Evolutionary conservation across 2,329 filamentous ascomycete genomes (phyloP), one percentile per base, ranked within the genome.

Genomic region (Amphichorda felina): DNA sequence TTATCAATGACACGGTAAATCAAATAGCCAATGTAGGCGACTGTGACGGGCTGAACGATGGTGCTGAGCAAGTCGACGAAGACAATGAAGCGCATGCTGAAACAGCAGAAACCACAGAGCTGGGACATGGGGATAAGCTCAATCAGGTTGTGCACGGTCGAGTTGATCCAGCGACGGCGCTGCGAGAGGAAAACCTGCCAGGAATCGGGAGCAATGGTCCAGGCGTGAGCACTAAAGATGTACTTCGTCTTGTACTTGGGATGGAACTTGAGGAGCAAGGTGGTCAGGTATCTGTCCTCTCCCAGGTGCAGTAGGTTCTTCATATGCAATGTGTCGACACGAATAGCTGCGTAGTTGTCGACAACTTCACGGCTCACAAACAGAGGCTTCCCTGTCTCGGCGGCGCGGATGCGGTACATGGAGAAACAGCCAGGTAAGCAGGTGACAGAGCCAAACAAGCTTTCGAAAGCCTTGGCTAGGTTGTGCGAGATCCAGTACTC

Each of bases 401-500:
- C 84, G 21, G 91, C 86, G 43, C 91, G 85, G 51, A 98, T 87
- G 48, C 91, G 82, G 62, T 95, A 98, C 91, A 98, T 98, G 50
- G 82, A 87, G 73, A 96, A 98, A 74, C 91, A 98, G 67, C 91
- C 91, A 17, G 91, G 91, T 54, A 98, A 69, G 72, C 91, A 98
- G 34, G 91, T 98, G 47, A 98, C 89, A 46, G 85, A 94, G 39
- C 89, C 91, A 54, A 98, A 98, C 49, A 98, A 70, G 62, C 83
- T 91, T 61, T 96, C 89, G 56, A 98, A 98, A 10, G 89, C 91
- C 64, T 98, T 96, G 47, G 84, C 80, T 47, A 98, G 63, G 56
- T 96, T 94, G 68, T 98, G 89, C 35, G 89, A 96, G 51, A 98
- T 98, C 66, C 88, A 98, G 70, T 98, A 98, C 61, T 98, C 89